A percentile compares a stretch with the other conserved stretches of the same genome.
Evolutionary conservation across 2,329 filamentous ascomycete species (phyloP).

Genomic region (Stromatinia cepivora): DNA sequence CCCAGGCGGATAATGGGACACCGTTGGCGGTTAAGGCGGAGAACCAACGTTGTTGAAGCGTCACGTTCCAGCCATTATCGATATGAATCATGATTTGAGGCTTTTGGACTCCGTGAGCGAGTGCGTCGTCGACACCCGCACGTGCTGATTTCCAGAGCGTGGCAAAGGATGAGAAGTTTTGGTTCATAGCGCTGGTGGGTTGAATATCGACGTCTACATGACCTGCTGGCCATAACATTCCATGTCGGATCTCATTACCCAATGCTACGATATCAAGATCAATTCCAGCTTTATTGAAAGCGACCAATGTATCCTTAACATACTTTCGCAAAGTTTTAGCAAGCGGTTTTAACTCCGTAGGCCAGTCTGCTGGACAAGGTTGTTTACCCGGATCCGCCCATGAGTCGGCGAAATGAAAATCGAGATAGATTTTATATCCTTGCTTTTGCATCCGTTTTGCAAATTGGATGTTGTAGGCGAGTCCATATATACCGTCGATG

Average conservation of each 20-base stretch:
- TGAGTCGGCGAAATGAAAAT: slow-evolving; percentile 64
- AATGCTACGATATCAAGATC: slow-evolving; percentile 64
- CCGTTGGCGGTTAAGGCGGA: slow-evolving; percentile 59
- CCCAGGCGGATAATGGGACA: slow-evolving; percentile 59
- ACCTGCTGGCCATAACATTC: slow-evolving; percentile 66
- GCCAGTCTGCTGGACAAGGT: slow-evolving; percentile 63
- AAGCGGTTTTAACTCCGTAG: slow-evolving; percentile 56
- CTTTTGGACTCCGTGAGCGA: slow-evolving; percentile 46
- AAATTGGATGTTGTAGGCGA: slow-evolving; percentile 67
- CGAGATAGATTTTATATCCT: slow-evolving; percentile 58
- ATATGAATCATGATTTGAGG: slow-evolving; percentile 73
- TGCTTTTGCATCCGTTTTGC: slow-evolving; percentile 62
- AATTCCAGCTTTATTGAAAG: slow-evolving; percentile 58
- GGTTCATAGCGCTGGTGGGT: slow-evolving; percentile 38
- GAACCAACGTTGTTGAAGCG: slow-evolving; percentile 60
- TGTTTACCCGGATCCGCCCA: slow-evolving; percentile 71
- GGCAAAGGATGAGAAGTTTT: slow-evolving; percentile 59
- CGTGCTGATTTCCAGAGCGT: slow-evolving; percentile 58
- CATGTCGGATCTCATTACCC: slow-evolving; percentile 71
- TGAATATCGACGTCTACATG: slow-evolving; percentile 47
- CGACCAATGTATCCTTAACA: slow-evolving; percentile 60
- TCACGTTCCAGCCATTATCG: slow-evolving; percentile 71
- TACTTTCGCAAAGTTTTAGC: slow-evolving; percentile 65
- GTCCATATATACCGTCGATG: slow-evolving; percentile 61
- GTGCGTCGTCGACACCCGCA: slow-evolving; percentile 63